phyloP scores from a whole-genome alignment of 345 rosid species.

The Citropsis articulata region DNA sequence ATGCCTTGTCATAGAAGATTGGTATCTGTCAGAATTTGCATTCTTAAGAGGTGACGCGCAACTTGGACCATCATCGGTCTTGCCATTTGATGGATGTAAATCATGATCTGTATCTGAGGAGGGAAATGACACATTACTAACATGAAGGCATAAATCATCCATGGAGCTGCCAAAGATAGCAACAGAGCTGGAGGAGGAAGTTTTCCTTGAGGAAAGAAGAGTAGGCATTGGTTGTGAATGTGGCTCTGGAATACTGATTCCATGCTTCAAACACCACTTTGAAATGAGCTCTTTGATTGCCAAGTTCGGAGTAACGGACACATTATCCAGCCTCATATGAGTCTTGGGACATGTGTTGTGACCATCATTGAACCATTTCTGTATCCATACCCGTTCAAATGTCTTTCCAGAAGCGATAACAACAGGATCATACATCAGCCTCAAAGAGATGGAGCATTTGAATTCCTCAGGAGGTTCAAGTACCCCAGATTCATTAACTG shows the following conservation, averaged over 20 bases:
- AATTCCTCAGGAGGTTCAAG: constrained; percentile 29
- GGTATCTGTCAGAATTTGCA: constrained; percentile 2
- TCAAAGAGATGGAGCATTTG: constrained; percentile 35
- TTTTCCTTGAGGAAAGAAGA: background rate
- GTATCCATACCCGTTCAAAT: constrained; percentile 38
- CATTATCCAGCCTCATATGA: constrained; percentile 21
- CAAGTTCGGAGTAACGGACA: constrained; percentile 27
- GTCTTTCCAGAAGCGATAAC: constrained; percentile 39
- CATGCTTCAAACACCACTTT: constrained; percentile 29
- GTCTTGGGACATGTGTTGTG: constrained; percentile 32
- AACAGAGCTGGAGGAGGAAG: constrained; percentile 24
- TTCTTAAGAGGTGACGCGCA: constrained; percentile 5
- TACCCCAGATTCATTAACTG: background rate
- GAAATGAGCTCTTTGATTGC: constrained; percentile 29
- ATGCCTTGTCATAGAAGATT: background rate
- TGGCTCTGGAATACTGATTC: constrained; percentile 26
- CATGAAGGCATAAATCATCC: constrained; percentile 22
- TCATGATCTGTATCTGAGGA: constrained; percentile 19
- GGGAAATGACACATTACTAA: constrained; percentile 23
- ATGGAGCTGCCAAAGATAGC: constrained; percentile 40
- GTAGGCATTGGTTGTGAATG: background rate
- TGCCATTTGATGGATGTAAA: background rate
- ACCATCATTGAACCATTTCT: constrained; percentile 43
- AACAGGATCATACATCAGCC: constrained; percentile 42
- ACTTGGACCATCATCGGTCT: background rate